Evolutionary conservation across 208 protist genomes (phyloP), one percentile per base, ranked within the genome.

Genomic region (Acanthamoeba royreba): DNA sequence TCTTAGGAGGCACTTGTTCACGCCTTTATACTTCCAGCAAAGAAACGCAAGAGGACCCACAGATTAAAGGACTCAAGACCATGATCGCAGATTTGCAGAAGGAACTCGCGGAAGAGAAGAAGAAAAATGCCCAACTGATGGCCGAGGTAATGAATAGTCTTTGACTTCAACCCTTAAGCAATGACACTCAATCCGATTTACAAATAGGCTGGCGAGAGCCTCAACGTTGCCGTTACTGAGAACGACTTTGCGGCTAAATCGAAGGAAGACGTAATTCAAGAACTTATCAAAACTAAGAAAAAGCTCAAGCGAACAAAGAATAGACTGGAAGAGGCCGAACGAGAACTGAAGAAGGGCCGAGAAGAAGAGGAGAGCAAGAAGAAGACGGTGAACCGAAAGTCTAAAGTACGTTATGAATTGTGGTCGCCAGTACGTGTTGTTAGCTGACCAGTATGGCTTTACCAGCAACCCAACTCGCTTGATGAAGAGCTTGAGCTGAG

Each of bases 91-190:
- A 86, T 13, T 35, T 86, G 46, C 40, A 86, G 77, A 86, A 86
- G 46, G 77, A 86, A n/a, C 77, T 86, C 43, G 77, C 15, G 25
- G 77, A 86, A 53, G 77, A 86, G 77, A 86, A 86, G 43, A 86
- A 86, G 46, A 86, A 86, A 45, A 47, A 86, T n/a, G 25, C 40
- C 13, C 43, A 17, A 19, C 77, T 86, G 13, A 45, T 86, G 9
- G 77, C 45, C 42, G 46, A 47, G 77, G 77, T 74, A 25, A 55
- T 66, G 55, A 28, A 66, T 28, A 28, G 25, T 8, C 25, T 66
- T 17, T 5, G 9, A 5, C 33, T 28, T 8, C 19, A 66, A 66
- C 25, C 4, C 19, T 5, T 66, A 17, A 28, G 19, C 49, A 55
- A 55, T 55, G 49, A 25, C 19, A 19, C 13, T 19, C 19, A 19